These are phyloP conservation scores for Gyromitra esculenta DNA, from an alignment of 2,329 filamentous ascomycete genomes.

Conservation along the genomic window DNA sequence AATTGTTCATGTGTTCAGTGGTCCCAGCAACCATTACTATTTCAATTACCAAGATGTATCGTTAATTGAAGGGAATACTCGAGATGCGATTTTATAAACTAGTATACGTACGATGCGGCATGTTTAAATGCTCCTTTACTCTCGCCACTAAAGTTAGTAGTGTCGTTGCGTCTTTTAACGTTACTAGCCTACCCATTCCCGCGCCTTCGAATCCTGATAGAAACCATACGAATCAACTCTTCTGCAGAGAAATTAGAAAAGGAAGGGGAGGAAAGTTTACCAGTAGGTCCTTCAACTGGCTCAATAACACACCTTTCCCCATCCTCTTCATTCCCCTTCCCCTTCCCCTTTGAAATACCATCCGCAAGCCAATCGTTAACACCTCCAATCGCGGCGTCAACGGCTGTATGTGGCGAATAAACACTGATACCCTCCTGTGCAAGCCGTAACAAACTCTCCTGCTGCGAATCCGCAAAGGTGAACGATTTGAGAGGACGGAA, in stretches of 20 bases:
- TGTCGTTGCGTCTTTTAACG: constrained; percentile 48
- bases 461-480: constrained; percentile 84
- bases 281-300: constrained; percentile 49
- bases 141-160: constrained; percentile 54
- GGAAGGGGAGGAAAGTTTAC: not conserved
- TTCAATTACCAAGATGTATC: too few relatives aligned
- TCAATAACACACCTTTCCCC: constrained; percentile 48
- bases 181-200: constrained; percentile 56
- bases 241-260: not conserved
- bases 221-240: not conserved
- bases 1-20: constrained; percentile 30
- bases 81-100: not conserved
- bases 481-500: constrained; percentile 91
- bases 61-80: not conserved
- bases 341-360: constrained; percentile 71
- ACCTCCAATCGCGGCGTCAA: constrained; percentile 85
- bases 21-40: constrained; percentile 52
- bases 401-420: constrained; percentile 93
- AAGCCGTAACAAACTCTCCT: constrained; percentile 82
- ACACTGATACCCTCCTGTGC: constrained; percentile 89
- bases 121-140: constrained; percentile 52
- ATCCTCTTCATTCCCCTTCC: constrained; percentile 58
- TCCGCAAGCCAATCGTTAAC: constrained; percentile 95
- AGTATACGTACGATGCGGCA: constrained; percentile 37
- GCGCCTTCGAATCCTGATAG: constrained; percentile 52